Evolutionary conservation across 2,329 filamentous ascomycete genomes (phyloP).

Genomic region (Trichoderma sp.): DNA sequence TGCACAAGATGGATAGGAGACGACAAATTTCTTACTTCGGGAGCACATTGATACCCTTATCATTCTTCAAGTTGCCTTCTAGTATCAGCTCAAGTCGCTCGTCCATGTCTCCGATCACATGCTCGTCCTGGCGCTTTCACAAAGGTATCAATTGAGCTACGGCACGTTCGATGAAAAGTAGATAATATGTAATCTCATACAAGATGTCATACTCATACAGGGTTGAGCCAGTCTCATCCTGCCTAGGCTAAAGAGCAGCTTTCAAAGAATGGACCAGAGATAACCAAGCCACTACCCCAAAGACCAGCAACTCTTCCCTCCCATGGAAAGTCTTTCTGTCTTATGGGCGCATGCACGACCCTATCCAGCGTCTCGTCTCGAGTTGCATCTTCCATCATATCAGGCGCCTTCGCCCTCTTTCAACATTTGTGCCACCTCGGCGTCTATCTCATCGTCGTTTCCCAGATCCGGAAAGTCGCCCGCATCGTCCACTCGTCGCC

Average conservation of each 20-base stretch:
- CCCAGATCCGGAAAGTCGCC: constrained; percentile 59
- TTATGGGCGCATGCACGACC: neutral
- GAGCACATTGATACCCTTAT: no score
- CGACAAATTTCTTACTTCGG: no score
- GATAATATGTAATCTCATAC: no score
- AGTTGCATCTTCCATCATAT: neutral
- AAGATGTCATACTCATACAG: no score
- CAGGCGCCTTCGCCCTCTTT: constrained; percentile 39
- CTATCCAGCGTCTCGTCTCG: neutral
- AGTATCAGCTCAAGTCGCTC: no score
- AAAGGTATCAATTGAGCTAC: no score
- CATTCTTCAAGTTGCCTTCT: no score
- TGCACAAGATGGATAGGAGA: no score
- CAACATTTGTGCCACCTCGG: constrained; percentile 60
- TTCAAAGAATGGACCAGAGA: neutral
- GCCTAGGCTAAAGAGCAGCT: neutral
- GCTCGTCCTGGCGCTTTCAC: no score
- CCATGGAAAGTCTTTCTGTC: neutral
- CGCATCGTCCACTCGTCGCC: constrained; percentile 55
- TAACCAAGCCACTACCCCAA: neutral
- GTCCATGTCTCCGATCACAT: no score
- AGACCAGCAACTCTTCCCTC: neutral
- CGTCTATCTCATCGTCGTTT: constrained; percentile 58
- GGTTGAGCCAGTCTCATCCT: neutral
- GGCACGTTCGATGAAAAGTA: no score